Base-by-base conservation (phyloP, 2,329 filamentous ascomycete species). In the Monosporascus sp. region DNA sequence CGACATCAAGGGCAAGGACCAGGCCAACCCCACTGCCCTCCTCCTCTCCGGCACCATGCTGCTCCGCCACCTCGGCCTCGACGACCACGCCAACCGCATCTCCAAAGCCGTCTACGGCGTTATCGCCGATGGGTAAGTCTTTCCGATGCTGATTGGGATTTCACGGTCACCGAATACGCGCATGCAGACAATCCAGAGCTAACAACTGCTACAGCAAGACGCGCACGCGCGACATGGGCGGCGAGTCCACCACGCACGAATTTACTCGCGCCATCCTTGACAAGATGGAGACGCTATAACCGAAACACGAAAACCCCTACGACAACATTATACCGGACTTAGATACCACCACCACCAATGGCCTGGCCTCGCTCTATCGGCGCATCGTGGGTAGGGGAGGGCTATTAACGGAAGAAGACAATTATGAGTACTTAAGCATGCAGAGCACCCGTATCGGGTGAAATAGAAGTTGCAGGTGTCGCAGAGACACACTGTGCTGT, bases 1-100 rank as follows among this genome's bases (percentile, higher is more conserved):
- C 49, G 94, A 99, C 74, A 99, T 99, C 79, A 92, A 97, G 86
- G 94, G 94, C 80, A 97, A 97, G 82, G 92, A 97, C 77, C 91
- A 97, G 80, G 94, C 94, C 62, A 99, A 99, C 84, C 94, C 94
- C 51, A 97, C 91, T 53, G 94, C 94, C 61, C 81, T 99, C 79
- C 84, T 99, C 64, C 88, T 99, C 60, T 96, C 91, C 55, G 91
- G 91, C 62, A 89, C 91, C 72, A 99, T 99, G 94, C 87, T 99
- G 67, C 84, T 99, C 72, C 88, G 94, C 71, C 94, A 99, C 78
- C 84, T 99, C 62, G 94, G 94, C 65, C 88, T 99, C 50, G 93
- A 99, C 70, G 91, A 97, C 74, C 94, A 99, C 74, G 94, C 94
- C 68, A 97, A 97, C 85, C 87, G 94, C 72, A 96, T 97, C 76